Conservation (phyloP, 1,284 basidiomycete genomes). For the Tilletia indica region DNA sequence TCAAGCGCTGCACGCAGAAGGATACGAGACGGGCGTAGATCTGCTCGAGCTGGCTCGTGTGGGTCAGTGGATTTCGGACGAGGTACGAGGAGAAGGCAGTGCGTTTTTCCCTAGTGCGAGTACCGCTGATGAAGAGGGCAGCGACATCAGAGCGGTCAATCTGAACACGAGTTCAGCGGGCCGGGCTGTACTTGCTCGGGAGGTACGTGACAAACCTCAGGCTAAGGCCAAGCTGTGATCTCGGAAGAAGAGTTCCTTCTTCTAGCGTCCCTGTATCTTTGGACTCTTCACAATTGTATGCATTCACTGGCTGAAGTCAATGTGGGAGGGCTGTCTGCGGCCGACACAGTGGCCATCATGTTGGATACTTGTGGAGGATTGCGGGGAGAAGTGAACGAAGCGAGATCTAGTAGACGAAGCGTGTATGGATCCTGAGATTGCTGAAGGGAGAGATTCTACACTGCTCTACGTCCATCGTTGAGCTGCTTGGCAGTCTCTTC, state of each 20-base stretch:
- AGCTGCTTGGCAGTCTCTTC: not conserved
- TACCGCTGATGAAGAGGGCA: constrained; percentile 31
- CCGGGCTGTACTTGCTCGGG: constrained; percentile 67
- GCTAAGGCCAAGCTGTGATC: constrained; percentile 39
- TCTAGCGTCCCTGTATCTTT: no score
- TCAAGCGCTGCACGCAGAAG: constrained; percentile 73
- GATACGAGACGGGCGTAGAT: constrained; percentile 69
- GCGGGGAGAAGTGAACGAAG: no score
- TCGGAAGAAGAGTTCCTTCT: no score
- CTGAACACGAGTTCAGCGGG: constrained; percentile 75
- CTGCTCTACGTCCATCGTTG: not conserved
- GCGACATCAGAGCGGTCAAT: constrained; percentile 26
- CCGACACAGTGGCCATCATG: not conserved
- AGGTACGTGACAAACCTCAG: constrained; percentile 35
- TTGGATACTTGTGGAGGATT: not conserved
- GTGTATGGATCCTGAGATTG: not conserved
- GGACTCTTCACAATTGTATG: no score
- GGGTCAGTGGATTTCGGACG: constrained; percentile 33
- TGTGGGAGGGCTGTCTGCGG: not conserved
- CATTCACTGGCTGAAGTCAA: not conserved
- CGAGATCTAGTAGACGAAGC: no score
- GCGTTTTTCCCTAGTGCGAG: not conserved
- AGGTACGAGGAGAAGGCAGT: constrained; percentile 30
- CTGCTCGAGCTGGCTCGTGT: constrained; percentile 37
- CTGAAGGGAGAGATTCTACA: not conserved